Evolutionary conservation across 352 stramenopile species (phyloP).

Genomic region (Pythium plurisporium): DNA sequence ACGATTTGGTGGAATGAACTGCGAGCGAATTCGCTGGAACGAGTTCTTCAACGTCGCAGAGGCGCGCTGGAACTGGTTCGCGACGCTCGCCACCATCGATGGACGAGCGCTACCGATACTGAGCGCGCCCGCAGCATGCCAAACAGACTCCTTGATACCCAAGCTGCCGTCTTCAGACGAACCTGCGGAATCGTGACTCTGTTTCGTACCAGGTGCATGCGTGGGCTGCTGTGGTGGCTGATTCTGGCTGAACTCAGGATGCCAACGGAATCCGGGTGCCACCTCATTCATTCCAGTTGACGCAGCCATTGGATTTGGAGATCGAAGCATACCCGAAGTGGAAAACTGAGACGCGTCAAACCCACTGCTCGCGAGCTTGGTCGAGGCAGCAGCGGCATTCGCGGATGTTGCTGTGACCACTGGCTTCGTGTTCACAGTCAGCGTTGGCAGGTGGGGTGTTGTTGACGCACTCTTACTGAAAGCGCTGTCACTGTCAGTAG

Average conservation of each 20-base stretch:
- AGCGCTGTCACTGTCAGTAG: neutral
- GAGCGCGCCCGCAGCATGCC: conserved; percentile 16
- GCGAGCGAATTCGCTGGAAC: conserved; percentile 23
- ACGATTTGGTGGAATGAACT: conserved; percentile 21
- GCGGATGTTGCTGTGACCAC: neutral
- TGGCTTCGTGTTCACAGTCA: conserved; percentile 4
- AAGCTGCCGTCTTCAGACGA: conserved; percentile 23
- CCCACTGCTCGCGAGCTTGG: conserved; percentile 5
- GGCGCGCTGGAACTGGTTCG: conserved; percentile 33
- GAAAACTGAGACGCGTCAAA: neutral
- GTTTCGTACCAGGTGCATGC: neutral
- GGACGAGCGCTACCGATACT: conserved; percentile 13
- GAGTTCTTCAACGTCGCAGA: conserved; percentile 39
- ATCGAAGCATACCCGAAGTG: conserved; percentile 2
- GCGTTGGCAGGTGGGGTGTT: neutral
- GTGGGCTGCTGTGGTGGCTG: conserved; percentile 19
- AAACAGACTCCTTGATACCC: conserved; percentile 34
- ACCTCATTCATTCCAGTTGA: conserved; percentile 7
- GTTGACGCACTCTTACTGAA: neutral
- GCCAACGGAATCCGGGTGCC: conserved; percentile 15
- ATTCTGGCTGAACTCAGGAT: conserved; percentile 17
- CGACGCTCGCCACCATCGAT: conserved; percentile 15
- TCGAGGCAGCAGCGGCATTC: neutral
- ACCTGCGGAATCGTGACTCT: conserved; percentile 8
- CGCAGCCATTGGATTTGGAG: neutral